phyloP scores from a whole-genome alignment of 495 filamentous ascomycete genomes.

The Daldinia grandis region DNA sequence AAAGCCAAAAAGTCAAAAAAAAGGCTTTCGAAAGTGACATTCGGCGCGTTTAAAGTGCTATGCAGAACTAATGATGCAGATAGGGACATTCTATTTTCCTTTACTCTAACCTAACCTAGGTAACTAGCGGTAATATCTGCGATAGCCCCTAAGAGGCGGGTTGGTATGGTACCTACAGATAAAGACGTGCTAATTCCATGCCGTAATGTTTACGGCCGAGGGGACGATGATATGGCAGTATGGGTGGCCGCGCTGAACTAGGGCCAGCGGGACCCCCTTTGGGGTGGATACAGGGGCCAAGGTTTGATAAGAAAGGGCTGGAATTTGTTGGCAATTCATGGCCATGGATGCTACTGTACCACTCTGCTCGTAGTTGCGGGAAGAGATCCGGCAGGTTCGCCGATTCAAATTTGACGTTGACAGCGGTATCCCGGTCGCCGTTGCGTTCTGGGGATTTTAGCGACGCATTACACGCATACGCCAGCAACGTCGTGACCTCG shows the following conservation, averaged over 20 bases:
- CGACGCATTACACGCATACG: constrained; percentile 42
- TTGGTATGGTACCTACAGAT: constrained; percentile 3
- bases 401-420: constrained; percentile 40
- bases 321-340: constrained; percentile 32
- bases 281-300: constrained; percentile 35
- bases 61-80: constrained; percentile 3
- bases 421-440: constrained; percentile 44
- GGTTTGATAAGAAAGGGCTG: constrained; percentile 35
- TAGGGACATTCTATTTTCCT: background rate
- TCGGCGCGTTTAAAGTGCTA: constrained; percentile 2
- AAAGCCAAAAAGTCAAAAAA: no score
- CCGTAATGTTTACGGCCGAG: constrained; percentile 6
- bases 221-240: constrained; percentile 24
- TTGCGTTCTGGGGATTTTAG: constrained; percentile 36
- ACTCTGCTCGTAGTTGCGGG: constrained; percentile 30
- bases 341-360: constrained; percentile 34
- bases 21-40: constrained; percentile 4
- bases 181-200: constrained; percentile 6
- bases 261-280: constrained; percentile 14
- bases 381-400: constrained; percentile 27
- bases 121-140: constrained; percentile 18
- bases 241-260: constrained; percentile 18
- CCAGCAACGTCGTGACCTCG: constrained; percentile 34
- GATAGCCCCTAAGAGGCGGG: background rate
- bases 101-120: background rate